Evolutionary conservation across 176 grass and related monocot genomes (phyloP).

Genomic region (Oryza rufipogon): DNA sequence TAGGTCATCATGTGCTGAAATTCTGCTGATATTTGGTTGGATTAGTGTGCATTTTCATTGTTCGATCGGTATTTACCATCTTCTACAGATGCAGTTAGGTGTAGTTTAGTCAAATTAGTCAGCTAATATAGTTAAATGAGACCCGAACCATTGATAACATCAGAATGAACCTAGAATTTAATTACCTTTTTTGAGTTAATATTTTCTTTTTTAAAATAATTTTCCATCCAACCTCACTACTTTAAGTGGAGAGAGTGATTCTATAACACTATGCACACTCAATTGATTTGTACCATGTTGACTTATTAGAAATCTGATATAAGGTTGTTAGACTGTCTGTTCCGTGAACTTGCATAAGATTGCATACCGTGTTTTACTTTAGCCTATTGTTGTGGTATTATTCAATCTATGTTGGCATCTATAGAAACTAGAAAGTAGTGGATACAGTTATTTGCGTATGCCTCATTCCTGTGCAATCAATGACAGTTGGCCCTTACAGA

Average conservation of each 20-base stretch:
- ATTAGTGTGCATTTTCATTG: conserved; percentile 13
- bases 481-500: neutral
- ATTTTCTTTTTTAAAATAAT: neutral
- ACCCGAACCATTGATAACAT: neutral
- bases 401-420: neutral
- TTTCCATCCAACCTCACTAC: neutral
- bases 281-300: neutral
- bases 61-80: neutral
- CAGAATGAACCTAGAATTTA: neutral
- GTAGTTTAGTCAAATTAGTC: neutral
- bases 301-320: neutral
- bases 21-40: neutral
- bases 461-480: neutral
- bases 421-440: neutral
- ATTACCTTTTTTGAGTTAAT: neutral
- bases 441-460: neutral
- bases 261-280: neutral
- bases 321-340: neutral
- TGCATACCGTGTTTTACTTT: neutral
- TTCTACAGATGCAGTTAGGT: neutral
- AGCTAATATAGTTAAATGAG: neutral
- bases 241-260: neutral
- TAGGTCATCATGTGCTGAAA: neutral
- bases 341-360: conserved; percentile 1
- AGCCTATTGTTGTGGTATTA: neutral